Conservation (phyloP, 352 stramenopile species). For the Pythium pectinolyticum region DNA sequence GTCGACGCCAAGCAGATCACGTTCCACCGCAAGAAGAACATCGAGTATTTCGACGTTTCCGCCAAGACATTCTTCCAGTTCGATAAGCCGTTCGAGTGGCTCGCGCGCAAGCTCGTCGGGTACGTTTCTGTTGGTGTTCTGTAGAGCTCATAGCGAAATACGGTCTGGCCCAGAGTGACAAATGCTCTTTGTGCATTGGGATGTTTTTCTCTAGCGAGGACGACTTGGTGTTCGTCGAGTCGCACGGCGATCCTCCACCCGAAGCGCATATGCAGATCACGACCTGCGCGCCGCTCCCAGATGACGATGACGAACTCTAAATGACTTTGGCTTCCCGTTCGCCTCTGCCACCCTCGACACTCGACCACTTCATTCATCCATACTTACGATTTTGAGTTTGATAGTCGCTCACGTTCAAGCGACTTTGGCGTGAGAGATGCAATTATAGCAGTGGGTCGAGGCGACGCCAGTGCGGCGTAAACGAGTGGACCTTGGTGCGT, state of each 20-base stretch:
- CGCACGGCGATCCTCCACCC: constrained; percentile 94
- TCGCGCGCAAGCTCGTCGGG: constrained; percentile 98
- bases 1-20: constrained; percentile 99
- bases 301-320: constrained; percentile 98
- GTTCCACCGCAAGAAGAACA: constrained; percentile 99
- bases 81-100: constrained; percentile 99
- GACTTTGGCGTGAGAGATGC: too few species aligned
- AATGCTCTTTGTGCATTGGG: constrained; percentile 7
- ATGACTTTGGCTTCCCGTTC: constrained; percentile 37
- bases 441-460: too few species aligned
- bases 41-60: constrained; percentile 99
- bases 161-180: too few species aligned
- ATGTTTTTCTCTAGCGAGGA: constrained; percentile 82
- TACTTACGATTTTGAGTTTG: constrained; percentile 3
- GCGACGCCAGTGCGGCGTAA: too few species aligned
- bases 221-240: constrained; percentile 98
- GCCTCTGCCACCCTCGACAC: constrained; percentile 9
- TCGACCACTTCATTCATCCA: constrained; percentile 9
- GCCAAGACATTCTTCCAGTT: constrained; percentile 99
- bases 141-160: too few species aligned
- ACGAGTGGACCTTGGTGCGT: too few species aligned
- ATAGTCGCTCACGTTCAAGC: too few species aligned
- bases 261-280: constrained; percentile 97
- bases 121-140: constrained; percentile 43
- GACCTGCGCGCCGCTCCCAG: constrained; percentile 92